A percentile compares a stretch with the other conserved stretches of the same genome.
These are phyloP conservation scores for Talaromyces trachyspermus DNA, from an alignment of 495 filamentous ascomycete species.

Conservation along the genomic window DNA sequence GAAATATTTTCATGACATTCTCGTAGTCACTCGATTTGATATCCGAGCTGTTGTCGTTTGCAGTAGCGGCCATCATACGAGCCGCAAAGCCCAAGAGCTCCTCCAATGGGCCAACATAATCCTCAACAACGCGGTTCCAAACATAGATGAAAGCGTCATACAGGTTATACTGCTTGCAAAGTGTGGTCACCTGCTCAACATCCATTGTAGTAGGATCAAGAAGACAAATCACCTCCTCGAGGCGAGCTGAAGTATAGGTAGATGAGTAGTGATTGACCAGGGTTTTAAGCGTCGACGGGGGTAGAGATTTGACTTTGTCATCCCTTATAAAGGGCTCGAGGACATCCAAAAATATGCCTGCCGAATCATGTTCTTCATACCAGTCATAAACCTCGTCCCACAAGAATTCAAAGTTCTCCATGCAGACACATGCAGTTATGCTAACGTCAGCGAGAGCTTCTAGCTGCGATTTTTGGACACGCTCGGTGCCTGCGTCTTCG, in stretches of 20 bases:
- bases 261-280: constrained; percentile 73
- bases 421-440: constrained; percentile 71
- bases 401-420: constrained; percentile 70
- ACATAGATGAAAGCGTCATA: constrained; percentile 97
- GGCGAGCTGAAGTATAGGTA: constrained; percentile 58
- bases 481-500: constrained; percentile 34
- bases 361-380: constrained; percentile 70
- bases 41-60: constrained; percentile 27
- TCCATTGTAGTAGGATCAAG: constrained; percentile 88
- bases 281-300: constrained; percentile 77
- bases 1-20: constrained; percentile 86
- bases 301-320: constrained; percentile 63
- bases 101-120: constrained; percentile 85
- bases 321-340: constrained; percentile 82
- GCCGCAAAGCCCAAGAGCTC: constrained; percentile 54
- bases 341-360: constrained; percentile 75
- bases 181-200: constrained; percentile 81
- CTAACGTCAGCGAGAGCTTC: constrained; percentile 75
- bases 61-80: constrained; percentile 13
- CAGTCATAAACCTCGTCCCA: constrained; percentile 86
- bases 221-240: constrained; percentile 95
- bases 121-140: constrained; percentile 83
- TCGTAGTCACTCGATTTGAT: constrained; percentile 29
- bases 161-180: constrained; percentile 84
- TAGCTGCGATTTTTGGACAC: constrained; percentile 51